Evolutionary conservation across 139 green algal genomes (phyloP), one percentile per base, ranked within the genome.

Genomic region (Chlorokybus atmophyticus): DNA sequence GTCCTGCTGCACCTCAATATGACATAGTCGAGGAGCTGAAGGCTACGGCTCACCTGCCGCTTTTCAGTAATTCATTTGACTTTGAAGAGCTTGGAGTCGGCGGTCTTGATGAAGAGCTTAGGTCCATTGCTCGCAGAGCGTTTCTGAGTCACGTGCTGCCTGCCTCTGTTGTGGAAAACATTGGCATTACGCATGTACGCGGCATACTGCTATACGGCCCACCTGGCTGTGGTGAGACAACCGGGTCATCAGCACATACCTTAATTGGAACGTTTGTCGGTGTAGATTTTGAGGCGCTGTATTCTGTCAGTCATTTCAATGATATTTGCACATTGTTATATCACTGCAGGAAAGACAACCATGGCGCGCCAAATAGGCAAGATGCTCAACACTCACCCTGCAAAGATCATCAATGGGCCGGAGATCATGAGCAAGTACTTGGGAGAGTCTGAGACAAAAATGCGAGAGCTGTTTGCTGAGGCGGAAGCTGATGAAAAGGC

Each of bases 401-500:
- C 49, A n/a, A 51, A 62, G n/a, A 60, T 72, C 7, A 51, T 72
- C 1, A 66, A 66, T 39, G 68, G 68, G 1, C 63, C 68, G 24
- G 68, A 76, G 57, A 66, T 76, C 30, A 48, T 76, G n/a, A 29
- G 58, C 32, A 59, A 50, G 55, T 76, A 62, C 29, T 50, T 76
- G 26, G 68, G 68, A 3, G 42, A 70, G 51, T 55, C 42, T 31
- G 68, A 68, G 48, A 49, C 59, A 25, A 63, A 65, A 25, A 57
- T 71, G 28, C 55, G 68, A 28, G 56, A 58, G 7, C 32, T 76
- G 29, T 76, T 76, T 42, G 57, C 49, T 6, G 52, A 53, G 25
- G 68, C 68, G 7, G 63, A 76, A 51, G 31, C 51, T 27, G 61
- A 69, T 29, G 35, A 10, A 14, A 31, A 23, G 14, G 44, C 40